Conservation (phyloP, 1,284 basidiomycete genomes). For the Cryptococcus depauperatus region DNA sequence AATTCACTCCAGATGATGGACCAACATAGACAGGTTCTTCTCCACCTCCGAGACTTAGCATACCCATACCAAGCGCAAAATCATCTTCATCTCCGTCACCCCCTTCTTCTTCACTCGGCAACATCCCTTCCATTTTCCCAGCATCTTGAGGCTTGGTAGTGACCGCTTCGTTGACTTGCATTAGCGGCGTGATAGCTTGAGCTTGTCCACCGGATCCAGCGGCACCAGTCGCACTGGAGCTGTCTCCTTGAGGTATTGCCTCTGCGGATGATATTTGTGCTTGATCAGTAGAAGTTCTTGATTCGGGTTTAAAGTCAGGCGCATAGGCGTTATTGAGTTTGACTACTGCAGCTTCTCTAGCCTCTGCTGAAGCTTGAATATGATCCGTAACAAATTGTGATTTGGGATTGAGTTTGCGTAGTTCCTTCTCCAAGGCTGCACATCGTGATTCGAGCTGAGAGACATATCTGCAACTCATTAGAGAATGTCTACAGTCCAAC, state of each 20-base stretch:
- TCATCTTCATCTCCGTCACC: constrained; percentile 20
- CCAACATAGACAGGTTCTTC: constrained; percentile 30
- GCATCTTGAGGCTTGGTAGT: constrained; percentile 1
- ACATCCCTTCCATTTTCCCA: background rate
- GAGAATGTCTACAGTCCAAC: background rate
- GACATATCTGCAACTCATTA: constrained; percentile 19
- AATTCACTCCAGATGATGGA: constrained; percentile 27
- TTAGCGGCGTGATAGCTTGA: background rate
- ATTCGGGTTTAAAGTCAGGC: too few species aligned
- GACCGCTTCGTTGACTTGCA: constrained; percentile 3
- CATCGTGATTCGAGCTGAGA: constrained; percentile 24
- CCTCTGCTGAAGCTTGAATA: constrained; percentile 12
- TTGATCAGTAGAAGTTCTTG: too few species aligned
- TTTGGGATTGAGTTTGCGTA: constrained; percentile 17
- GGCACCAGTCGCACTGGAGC: background rate
- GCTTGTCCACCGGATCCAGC: background rate
- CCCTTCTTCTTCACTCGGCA: background rate
- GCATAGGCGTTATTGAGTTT: constrained; percentile 21
- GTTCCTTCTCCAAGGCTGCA: constrained; percentile 22
- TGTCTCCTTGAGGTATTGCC: background rate
- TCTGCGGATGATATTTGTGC: background rate
- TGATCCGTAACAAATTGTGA: constrained; percentile 17
- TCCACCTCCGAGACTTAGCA: constrained; percentile 20
- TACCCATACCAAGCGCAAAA: constrained; percentile 22
- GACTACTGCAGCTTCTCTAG: constrained; percentile 19